Conservation (phyloP, 257 asterid genomes). For the Solanum bukasovii region DNA sequence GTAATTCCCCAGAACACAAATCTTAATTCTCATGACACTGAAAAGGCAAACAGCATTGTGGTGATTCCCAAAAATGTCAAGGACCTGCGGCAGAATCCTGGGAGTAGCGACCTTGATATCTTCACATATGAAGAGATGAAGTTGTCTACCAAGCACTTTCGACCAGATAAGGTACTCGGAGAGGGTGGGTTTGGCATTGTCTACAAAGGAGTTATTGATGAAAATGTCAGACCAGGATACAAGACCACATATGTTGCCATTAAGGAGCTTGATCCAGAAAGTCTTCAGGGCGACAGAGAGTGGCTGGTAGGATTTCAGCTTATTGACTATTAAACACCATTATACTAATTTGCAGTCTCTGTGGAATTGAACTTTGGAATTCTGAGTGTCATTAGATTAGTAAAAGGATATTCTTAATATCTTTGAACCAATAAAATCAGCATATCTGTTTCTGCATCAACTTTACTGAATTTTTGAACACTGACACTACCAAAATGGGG, state of each 20-base stretch:
- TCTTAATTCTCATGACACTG: constrained; percentile 4
- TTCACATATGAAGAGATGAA: constrained; percentile 90
- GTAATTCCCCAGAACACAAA: constrained; percentile 10
- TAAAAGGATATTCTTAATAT: not conserved
- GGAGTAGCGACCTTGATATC: constrained; percentile 64
- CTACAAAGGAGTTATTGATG: constrained; percentile 82
- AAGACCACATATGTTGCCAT: constrained; percentile 61
- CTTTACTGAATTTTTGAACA: not conserved
- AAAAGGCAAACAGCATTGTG: constrained; percentile 22
- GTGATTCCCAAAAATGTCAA: constrained; percentile 55
- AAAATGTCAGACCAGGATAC: constrained; percentile 53
- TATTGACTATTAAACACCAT: not conserved
- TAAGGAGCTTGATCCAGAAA: constrained; percentile 90
- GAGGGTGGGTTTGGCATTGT: constrained; percentile 93
- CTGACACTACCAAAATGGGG: not conserved
- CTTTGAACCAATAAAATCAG: not conserved
- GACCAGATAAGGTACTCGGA: constrained; percentile 84
- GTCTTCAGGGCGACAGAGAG: constrained; percentile 89
- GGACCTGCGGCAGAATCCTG: constrained; percentile 69
- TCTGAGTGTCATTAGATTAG: not conserved
- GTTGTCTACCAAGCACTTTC: constrained; percentile 79
- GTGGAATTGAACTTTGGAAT: not conserved
- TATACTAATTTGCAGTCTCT: not conserved
- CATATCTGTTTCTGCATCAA: not conserved
- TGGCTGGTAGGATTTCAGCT: constrained; percentile 60